Conservation (phyloP, 345 rosid genomes). For the Lenwebbia sp. region DNA sequence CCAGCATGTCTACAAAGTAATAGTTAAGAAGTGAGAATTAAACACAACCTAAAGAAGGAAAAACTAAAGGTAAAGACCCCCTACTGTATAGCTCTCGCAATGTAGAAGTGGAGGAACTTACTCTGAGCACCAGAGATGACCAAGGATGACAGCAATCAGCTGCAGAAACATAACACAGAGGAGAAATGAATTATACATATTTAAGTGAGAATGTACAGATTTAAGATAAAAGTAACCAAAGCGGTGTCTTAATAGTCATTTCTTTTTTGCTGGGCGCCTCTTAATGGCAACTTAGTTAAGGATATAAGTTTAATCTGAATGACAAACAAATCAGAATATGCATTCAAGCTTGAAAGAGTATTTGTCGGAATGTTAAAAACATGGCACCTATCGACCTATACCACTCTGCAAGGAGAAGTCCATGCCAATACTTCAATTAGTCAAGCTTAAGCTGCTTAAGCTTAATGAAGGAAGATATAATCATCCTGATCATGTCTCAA, state of each 20-base stretch:
- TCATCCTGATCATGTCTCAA: not conserved
- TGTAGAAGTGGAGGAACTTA: conserved; percentile 25
- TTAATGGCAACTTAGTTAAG: not conserved
- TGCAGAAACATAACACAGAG: conserved; percentile 25
- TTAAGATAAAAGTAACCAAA: not conserved
- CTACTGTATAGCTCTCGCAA: not conserved
- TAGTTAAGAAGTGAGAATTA: not conserved
- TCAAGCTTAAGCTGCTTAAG: too few species aligned
- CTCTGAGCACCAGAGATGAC: conserved; percentile 97
- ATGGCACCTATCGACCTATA: not conserved
- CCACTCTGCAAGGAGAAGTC: not conserved
- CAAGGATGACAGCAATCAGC: conserved; percentile 77
- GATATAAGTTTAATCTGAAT: not conserved
- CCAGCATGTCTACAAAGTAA: conserved; percentile 44
- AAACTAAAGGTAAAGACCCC: not conserved
- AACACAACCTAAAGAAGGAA: not conserved
- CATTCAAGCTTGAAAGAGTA: not conserved
- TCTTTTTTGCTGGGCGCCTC: not conserved
- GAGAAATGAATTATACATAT: not conserved
- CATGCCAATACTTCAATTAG: not conserved
- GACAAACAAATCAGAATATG: not conserved
- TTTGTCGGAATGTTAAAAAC: not conserved
- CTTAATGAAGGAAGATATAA: not conserved
- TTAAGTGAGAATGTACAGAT: not conserved
- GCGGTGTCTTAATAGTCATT: not conserved